Conservation (phyloP, 1,284 basidiomycete genomes). For the Naganishia sp. region DNA sequence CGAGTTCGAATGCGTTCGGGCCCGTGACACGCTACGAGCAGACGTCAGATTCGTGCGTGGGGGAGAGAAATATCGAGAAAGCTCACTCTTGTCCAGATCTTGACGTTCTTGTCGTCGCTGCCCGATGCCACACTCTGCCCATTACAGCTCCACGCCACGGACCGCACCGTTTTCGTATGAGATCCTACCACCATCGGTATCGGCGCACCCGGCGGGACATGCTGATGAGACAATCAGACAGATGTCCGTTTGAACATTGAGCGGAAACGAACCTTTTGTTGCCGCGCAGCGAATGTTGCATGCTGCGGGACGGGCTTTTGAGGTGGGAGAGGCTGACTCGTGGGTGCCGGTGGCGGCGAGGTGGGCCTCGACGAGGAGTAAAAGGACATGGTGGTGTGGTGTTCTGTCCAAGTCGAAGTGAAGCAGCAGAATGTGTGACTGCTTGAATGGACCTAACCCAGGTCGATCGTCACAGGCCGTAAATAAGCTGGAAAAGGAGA, state of each 20-base stretch:
- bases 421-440: too few species aligned
- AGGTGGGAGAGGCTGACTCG: conserved; percentile 13
- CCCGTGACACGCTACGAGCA: neutral
- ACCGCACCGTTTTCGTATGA: conserved; percentile 15
- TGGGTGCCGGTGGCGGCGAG: conserved; percentile 11
- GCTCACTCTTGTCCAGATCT: conserved; percentile 32
- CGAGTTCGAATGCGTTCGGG: conserved; percentile 13
- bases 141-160: conserved; percentile 28
- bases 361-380: conserved; percentile 19
- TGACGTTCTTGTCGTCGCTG: conserved; percentile 30
- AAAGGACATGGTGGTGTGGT: conserved; percentile 6
- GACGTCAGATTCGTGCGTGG: neutral
- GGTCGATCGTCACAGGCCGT: too few species aligned
- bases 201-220: conserved; percentile 15
- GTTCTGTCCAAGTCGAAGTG: too few species aligned
- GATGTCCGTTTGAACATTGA: neutral
- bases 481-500: too few species aligned
- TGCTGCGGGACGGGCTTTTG: conserved; percentile 24
- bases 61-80: too few species aligned
- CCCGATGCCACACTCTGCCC: conserved; percentile 29
- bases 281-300: conserved; percentile 19
- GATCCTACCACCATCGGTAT: conserved; percentile 19
- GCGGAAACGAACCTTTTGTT: conserved; percentile 15
- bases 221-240: neutral
- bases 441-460: too few species aligned